These are phyloP conservation scores for Flagelloscypha sp. DNA, from an alignment of 768 basidiomycete species.

Conservation along the genomic window DNA sequence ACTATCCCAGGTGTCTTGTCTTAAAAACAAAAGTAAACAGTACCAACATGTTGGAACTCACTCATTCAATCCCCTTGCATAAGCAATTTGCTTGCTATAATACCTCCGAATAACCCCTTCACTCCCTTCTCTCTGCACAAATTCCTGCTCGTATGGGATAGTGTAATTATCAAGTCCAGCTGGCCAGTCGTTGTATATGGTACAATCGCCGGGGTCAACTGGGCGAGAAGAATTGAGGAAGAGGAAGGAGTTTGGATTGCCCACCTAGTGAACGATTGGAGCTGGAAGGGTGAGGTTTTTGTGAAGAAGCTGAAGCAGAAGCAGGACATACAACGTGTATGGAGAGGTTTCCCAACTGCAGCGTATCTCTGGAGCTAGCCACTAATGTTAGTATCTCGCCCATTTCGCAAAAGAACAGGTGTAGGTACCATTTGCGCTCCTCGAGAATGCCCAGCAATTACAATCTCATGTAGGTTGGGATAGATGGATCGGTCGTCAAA, in stretches of 20 bases:
- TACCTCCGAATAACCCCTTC: slow-evolving; percentile 1
- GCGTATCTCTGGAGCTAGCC: slow-evolving; percentile 3
- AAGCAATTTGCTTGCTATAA: not conserved
- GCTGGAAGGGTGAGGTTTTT: not conserved
- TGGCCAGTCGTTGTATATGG: not conserved
- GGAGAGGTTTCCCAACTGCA: slow-evolving; percentile 1
- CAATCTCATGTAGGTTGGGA: slow-evolving; percentile 3
- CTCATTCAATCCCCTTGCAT: slow-evolving; percentile 1
- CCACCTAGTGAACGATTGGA: slow-evolving; percentile 1
- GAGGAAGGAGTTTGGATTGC: slow-evolving; percentile 2
- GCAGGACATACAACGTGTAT: not conserved
- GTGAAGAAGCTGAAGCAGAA: not conserved
- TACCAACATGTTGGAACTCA: too few relatives aligned
- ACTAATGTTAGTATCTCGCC: too few relatives aligned
- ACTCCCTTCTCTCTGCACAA: not conserved
- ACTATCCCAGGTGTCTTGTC: too few relatives aligned
- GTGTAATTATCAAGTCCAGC: slow-evolving; percentile 1
- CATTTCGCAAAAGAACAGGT: too few relatives aligned
- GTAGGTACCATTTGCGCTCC: slow-evolving; percentile 5
- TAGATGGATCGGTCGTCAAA: slow-evolving; percentile 1
- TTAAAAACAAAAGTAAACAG: too few relatives aligned
- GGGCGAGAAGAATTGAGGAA: slow-evolving; percentile 1
- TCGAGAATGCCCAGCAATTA: slow-evolving; percentile 1
- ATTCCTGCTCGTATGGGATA: slow-evolving; percentile 1
- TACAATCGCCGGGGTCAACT: not conserved